Evolutionary conservation across 2,329 filamentous ascomycete species (phyloP).

Genomic region (Lecanosticta acicola): DNA sequence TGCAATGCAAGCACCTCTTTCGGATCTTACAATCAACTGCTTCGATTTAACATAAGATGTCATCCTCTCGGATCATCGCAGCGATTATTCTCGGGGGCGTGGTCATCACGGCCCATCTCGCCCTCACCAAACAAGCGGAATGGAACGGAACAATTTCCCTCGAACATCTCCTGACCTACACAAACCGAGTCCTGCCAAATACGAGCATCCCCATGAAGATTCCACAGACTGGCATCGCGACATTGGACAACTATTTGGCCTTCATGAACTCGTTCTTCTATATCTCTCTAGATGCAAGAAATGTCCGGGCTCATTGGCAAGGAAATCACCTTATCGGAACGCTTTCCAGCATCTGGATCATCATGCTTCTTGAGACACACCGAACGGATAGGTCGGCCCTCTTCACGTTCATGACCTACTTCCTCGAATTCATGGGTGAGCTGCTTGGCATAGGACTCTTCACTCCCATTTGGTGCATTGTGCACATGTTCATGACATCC

Average conservation of each 20-base stretch:
- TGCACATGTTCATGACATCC: conserved; percentile 15
- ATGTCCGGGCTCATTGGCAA: conserved; percentile 18
- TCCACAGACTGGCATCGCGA: conserved; percentile 14
- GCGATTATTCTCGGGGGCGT: neutral
- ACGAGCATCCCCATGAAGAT: conserved; percentile 19
- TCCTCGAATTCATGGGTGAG: conserved; percentile 20
- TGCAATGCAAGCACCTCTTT: no score
- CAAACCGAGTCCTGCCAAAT: conserved; percentile 14
- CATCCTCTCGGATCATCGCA: neutral
- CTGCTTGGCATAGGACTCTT: conserved; percentile 20
- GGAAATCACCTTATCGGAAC: conserved; percentile 21
- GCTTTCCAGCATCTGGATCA: conserved; percentile 16
- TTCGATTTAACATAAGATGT: no score
- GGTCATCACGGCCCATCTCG: conserved; percentile 11
- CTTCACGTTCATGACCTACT: conserved; percentile 15
- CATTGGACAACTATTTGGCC: conserved; percentile 20
- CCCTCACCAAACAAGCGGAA: conserved; percentile 17
- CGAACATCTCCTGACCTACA: conserved; percentile 13
- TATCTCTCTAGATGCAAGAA: conserved; percentile 14
- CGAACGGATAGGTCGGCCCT: conserved; percentile 6
- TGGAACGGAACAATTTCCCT: conserved; percentile 19
- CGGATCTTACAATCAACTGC: no score
- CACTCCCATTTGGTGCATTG: conserved; percentile 19
- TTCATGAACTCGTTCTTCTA: conserved; percentile 23
- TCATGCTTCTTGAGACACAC: conserved; percentile 21